A percentile compares a stretch with the other conserved stretches of the same genome.
Evolutionary conservation across 2,329 filamentous ascomycete genomes (phyloP).

Genomic region (Botrytis fragariae): DNA sequence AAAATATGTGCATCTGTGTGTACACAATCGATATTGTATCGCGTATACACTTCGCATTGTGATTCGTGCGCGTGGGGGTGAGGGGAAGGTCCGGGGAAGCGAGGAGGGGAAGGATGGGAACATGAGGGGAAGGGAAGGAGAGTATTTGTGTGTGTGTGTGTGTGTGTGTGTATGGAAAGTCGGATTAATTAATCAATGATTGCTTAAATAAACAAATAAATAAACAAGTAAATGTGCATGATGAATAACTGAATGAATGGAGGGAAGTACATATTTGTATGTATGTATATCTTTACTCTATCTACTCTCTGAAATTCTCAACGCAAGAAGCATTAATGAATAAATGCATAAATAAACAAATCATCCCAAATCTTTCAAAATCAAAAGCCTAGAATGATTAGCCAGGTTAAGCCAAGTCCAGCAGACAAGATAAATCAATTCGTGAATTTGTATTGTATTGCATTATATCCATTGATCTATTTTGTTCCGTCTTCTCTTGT

Average conservation of each 20-base stretch:
- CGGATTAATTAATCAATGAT: background rate
- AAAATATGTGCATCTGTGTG: too few relatives aligned
- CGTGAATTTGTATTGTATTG: too few relatives aligned
- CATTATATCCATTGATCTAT: too few relatives aligned
- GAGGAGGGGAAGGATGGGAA: background rate
- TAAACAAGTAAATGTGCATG: too few relatives aligned
- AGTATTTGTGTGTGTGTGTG: background rate
- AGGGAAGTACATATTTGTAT: too few relatives aligned
- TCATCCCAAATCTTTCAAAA: background rate
- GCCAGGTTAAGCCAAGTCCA: background rate
- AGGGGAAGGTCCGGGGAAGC: background rate
- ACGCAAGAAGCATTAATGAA: background rate
- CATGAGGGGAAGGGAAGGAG: background rate
- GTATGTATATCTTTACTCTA: too few relatives aligned
- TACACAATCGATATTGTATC: background rate
- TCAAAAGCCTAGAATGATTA: background rate
- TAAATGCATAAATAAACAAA: too few relatives aligned
- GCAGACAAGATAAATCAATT: background rate
- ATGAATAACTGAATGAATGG: background rate
- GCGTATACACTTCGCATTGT: background rate
- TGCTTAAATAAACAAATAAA: background rate
- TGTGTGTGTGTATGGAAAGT: background rate
- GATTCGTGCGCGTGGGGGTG: background rate
- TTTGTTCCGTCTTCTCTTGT: too few relatives aligned
- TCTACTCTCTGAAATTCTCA: background rate